A percentile compares a stretch with the other conserved stretches of the same genome.
phyloP scores from a whole-genome alignment of 1,284 basidiomycete genomes.

The Cutaneotrichosporon arboriforme region DNA sequence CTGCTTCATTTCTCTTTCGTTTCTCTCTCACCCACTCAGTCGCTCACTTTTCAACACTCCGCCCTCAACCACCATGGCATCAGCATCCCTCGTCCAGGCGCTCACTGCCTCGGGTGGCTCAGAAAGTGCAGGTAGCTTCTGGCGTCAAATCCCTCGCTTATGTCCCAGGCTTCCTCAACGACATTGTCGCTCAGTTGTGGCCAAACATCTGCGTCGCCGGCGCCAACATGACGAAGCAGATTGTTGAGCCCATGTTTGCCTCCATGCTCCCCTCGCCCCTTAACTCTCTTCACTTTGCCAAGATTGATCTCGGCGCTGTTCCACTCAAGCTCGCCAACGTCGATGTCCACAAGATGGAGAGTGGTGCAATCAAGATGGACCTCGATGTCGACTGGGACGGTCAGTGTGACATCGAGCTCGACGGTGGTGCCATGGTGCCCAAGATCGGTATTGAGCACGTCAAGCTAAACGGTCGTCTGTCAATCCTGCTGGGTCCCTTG shows the following conservation, averaged over 20 bases:
- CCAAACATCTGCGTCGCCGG: constrained; percentile 14
- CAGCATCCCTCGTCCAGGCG: constrained; percentile 1
- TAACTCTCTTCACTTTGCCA: constrained; percentile 16
- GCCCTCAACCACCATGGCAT: background rate
- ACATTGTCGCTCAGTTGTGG: constrained; percentile 15
- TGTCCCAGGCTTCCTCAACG: constrained; percentile 13
- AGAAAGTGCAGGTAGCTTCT: constrained; percentile 10
- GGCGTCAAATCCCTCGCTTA: background rate
- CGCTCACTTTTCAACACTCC: background rate
- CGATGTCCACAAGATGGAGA: constrained; percentile 11
- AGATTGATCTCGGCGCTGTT: constrained; percentile 11
- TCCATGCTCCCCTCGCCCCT: constrained; percentile 10
- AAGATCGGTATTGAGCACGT: constrained; percentile 12
- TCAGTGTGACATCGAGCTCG: constrained; percentile 16
- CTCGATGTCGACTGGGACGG: constrained; percentile 18
- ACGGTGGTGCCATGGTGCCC: constrained; percentile 9
- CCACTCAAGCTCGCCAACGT: constrained; percentile 12
- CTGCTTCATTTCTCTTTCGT: too few relatives aligned
- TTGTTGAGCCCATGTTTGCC: constrained; percentile 18
- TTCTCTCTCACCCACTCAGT: too few relatives aligned
- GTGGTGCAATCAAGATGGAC: constrained; percentile 11
- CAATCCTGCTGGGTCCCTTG: constrained; percentile 9
- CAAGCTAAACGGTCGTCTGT: constrained; percentile 12
- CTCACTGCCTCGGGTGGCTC: constrained; percentile 14
- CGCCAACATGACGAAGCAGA: constrained; percentile 13